phyloP scores from a whole-genome alignment of 2,329 filamentous ascomycete genomes.

The Boeremia lycopersici region DNA sequence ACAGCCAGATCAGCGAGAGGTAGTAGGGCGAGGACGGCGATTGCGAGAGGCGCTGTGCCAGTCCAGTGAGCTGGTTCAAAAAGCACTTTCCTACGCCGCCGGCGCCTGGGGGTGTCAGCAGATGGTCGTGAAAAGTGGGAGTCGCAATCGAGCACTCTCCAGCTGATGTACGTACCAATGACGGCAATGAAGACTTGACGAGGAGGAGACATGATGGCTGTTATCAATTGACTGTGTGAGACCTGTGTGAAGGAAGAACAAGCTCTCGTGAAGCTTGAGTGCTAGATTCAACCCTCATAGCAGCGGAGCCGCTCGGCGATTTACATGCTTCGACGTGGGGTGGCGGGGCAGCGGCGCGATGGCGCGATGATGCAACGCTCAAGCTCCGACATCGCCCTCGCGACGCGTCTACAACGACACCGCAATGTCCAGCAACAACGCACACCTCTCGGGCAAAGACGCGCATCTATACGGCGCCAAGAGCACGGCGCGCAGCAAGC shows the following conservation, averaged over 20 bases:
- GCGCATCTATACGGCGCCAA: constrained; percentile 78
- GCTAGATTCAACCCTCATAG: neutral
- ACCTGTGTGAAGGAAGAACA: constrained; percentile 6
- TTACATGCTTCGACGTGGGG: constrained; percentile 14
- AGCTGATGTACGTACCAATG: constrained; percentile 44
- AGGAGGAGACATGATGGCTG: constrained; percentile 48
- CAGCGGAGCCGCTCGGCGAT: constrained; percentile 12
- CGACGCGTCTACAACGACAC: constrained; percentile 3
- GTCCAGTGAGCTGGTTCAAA: constrained; percentile 75
- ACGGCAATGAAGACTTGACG: constrained; percentile 56
- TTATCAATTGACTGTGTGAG: constrained; percentile 14
- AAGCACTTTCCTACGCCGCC: constrained; percentile 94
- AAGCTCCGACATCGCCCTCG: constrained; percentile 35
- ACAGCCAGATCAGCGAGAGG: constrained; percentile 81
- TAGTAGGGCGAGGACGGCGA: constrained; percentile 64
- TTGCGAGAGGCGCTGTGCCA: constrained; percentile 64
- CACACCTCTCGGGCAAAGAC: constrained; percentile 55
- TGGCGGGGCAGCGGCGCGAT: constrained; percentile 7
- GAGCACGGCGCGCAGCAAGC: constrained; percentile 60
- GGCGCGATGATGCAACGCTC: constrained; percentile 24
- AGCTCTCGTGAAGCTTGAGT: neutral
- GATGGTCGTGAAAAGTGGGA: neutral
- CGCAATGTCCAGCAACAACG: constrained; percentile 7
- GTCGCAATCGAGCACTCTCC: neutral
- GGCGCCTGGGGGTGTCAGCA: constrained; percentile 63